A percentile compares a stretch with the other conserved stretches of the same genome.
Conservation (phyloP, 1,139 yeast species). For the Taiozyma onychis region DNA sequence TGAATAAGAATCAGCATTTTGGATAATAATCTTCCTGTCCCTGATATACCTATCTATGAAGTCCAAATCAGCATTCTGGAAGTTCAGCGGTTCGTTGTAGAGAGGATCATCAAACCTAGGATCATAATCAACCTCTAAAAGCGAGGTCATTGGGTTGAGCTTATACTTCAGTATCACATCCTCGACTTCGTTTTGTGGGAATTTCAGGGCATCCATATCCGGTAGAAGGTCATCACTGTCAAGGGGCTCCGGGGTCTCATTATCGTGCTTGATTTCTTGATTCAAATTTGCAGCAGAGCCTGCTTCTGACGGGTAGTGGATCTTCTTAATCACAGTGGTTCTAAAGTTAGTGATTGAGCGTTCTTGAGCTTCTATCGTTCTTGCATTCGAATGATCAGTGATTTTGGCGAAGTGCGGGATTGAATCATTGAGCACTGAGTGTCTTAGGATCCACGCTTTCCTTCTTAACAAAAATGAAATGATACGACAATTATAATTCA, state of each 20-base stretch:
- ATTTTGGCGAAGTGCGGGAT: constrained; percentile 11
- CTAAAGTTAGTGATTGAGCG: constrained; percentile 13
- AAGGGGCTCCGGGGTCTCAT: neutral
- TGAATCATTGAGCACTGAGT: constrained; percentile 15
- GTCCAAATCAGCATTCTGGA: constrained; percentile 11
- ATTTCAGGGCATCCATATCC: constrained; percentile 1
- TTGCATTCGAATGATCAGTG: constrained; percentile 14
- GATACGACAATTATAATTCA: constrained; percentile 18
- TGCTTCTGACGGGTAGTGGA: constrained; percentile 17
- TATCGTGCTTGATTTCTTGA: neutral
- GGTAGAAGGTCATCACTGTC: neutral
- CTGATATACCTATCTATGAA: constrained; percentile 16
- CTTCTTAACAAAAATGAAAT: constrained; percentile 18
- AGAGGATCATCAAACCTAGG: constrained; percentile 20
- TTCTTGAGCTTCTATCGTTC: constrained; percentile 19
- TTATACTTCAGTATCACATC: constrained; percentile 10
- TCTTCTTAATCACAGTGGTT: constrained; percentile 10
- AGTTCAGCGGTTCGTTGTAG: constrained; percentile 9
- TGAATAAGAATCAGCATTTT: neutral
- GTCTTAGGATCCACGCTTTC: constrained; percentile 12
- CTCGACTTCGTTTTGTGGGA: neutral
- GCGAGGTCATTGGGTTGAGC: constrained; percentile 7
- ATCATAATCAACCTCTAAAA: constrained; percentile 18
- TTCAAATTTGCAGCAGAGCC: neutral
- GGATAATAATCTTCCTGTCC: constrained; percentile 17